These are phyloP conservation scores for Colletotrichum camelliae DNA, from an alignment of 2,329 filamentous ascomycete genomes.

Conservation along the genomic window DNA sequence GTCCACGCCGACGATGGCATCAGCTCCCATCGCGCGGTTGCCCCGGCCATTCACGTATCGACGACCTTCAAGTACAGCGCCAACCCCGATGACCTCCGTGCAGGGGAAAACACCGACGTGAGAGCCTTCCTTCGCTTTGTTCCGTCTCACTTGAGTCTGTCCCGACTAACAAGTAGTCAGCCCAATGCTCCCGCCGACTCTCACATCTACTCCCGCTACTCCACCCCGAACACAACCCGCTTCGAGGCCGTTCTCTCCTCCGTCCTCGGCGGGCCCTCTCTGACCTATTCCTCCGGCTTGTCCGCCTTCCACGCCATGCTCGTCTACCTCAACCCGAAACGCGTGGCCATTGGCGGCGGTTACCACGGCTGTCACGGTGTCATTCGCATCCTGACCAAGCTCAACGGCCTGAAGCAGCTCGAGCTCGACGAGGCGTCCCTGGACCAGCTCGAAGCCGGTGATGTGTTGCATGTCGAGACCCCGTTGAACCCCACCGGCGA, in stretches of 20 bases:
- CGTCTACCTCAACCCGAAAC: conserved; percentile 81
- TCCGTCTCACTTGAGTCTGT: not conserved
- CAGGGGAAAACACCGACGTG: conserved; percentile 61
- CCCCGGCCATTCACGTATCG: conserved; percentile 87
- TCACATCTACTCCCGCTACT: conserved; percentile 85
- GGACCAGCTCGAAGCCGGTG: conserved; percentile 74
- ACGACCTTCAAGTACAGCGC: conserved; percentile 86
- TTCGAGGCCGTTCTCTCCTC: conserved; percentile 82
- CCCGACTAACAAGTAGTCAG: conserved; percentile 34
- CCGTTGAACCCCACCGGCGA: conserved; percentile 90
- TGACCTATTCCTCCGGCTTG: conserved; percentile 86
- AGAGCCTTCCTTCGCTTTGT: conserved; percentile 27
- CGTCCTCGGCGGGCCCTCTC: conserved; percentile 70
- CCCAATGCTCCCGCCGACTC: conserved; percentile 59
- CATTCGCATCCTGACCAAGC: conserved; percentile 72
- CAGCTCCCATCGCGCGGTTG: conserved; percentile 78
- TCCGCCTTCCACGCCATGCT: conserved; percentile 88
- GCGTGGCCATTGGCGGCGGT: conserved; percentile 81
- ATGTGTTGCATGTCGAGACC: conserved; percentile 91
- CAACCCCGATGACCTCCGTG: conserved; percentile 69
- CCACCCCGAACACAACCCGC: conserved; percentile 80
- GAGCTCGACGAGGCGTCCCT: conserved; percentile 53
- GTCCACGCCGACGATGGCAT: conserved; percentile 84
- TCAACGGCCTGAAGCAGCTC: conserved; percentile 77
- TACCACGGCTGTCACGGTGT: conserved; percentile 97